A percentile compares a stretch with the other conserved stretches of the same genome.
These are phyloP conservation scores for Coprinopsis marcescibilis DNA, from an alignment of 768 basidiomycete species.

Conservation along the genomic window DNA sequence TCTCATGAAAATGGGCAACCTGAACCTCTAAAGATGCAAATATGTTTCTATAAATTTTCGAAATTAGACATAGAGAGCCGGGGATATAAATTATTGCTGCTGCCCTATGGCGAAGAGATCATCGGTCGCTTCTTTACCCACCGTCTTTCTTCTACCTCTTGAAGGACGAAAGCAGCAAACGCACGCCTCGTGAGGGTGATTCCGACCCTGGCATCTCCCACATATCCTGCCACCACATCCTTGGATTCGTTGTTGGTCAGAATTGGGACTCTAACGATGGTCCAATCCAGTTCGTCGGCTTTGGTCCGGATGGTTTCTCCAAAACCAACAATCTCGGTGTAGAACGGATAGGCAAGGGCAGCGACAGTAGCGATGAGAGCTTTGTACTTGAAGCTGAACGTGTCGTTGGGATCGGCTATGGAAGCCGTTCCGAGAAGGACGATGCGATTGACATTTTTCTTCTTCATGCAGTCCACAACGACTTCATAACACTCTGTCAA, in stretches of 20 bases:
- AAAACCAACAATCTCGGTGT: conserved; percentile 61
- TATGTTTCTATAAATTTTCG: too few relatives aligned
- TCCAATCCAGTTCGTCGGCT: conserved; percentile 56
- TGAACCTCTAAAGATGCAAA: conserved; percentile 1
- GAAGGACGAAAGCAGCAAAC: conserved; percentile 54
- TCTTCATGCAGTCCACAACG: conserved; percentile 53
- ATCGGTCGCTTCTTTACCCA: conserved; percentile 55
- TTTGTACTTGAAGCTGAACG: conserved; percentile 40
- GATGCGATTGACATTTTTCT: conserved; percentile 47
- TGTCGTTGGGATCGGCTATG: conserved; percentile 56
- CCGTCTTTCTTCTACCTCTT: conserved; percentile 49
- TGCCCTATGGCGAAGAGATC: too few relatives aligned
- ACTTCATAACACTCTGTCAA: conserved; percentile 53
- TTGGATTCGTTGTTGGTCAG: conserved; percentile 44
- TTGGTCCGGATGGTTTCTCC: conserved; percentile 48
- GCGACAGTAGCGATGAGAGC: conserved; percentile 37
- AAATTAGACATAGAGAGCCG: too few relatives aligned
- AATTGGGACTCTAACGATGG: conserved; percentile 62
- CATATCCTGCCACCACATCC: conserved; percentile 53
- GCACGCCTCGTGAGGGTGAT: conserved; percentile 47
- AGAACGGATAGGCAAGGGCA: conserved; percentile 48
- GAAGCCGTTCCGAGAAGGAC: conserved; percentile 65
- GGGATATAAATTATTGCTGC: too few relatives aligned
- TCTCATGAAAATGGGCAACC: conserved; percentile 46
- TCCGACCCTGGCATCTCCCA: conserved; percentile 56